Evolutionary conservation across 257 asterid genomes (phyloP).

Genomic region (Nicotiana obtusifolia): DNA sequence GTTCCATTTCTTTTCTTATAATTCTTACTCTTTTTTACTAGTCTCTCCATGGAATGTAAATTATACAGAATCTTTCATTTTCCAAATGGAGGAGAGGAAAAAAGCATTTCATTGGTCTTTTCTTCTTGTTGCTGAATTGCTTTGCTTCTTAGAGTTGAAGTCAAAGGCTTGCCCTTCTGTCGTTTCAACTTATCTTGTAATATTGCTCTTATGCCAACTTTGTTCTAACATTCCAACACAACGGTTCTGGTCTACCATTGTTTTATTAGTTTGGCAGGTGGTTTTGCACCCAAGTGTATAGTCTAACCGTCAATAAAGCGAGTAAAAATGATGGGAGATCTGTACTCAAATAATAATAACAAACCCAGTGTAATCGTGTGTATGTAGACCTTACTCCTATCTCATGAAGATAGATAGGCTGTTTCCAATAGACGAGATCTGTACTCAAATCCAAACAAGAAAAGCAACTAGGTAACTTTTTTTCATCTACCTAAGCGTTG

Average conservation of each 20-base stretch:
- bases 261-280: background rate
- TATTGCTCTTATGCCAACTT: background rate
- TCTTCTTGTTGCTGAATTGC: background rate
- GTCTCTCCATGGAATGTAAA: constrained; percentile 46
- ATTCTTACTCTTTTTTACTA: constrained; percentile 23
- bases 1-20: constrained; percentile 19
- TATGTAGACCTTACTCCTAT: too few relatives aligned
- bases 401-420: too few relatives aligned
- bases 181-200: background rate
- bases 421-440: background rate
- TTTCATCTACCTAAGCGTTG: background rate
- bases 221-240: background rate
- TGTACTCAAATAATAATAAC: background rate
- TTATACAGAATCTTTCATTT: constrained; percentile 25
- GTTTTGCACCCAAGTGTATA: background rate
- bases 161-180: background rate
- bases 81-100: constrained; percentile 24
- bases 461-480: too few relatives aligned
- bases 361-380: too few relatives aligned
- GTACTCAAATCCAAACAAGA: background rate
- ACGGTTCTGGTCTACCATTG: background rate
- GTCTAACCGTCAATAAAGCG: background rate
- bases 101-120: background rate
- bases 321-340: background rate
- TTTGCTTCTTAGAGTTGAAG: background rate